These are phyloP conservation scores for Aspergillus intermedius DNA, from an alignment of 2,329 filamentous ascomycete species.

Conservation along the genomic window DNA sequence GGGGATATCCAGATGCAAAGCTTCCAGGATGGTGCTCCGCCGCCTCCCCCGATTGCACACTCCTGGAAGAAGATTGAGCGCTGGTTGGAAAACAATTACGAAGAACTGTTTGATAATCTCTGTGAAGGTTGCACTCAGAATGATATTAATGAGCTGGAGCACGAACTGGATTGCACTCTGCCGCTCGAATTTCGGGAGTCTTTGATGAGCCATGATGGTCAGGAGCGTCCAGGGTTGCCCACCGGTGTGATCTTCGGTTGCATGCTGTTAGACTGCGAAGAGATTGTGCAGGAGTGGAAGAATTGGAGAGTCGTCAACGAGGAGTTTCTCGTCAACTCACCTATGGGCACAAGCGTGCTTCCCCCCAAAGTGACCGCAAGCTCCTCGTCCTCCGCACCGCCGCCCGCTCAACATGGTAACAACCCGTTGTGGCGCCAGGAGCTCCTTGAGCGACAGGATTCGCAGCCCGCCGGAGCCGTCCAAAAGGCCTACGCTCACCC, in stretches of 20 bases:
- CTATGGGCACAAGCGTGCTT: constrained; percentile 48
- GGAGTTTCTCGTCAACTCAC: constrained; percentile 65
- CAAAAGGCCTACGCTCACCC: constrained; percentile 92
- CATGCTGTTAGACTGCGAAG: constrained; percentile 96
- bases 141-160: constrained; percentile 93
- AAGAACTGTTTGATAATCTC: constrained; percentile 87
- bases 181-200: constrained; percentile 93
- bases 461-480: constrained; percentile 75
- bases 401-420: constrained; percentile 48
- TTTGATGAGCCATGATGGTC: constrained; percentile 85
- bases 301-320: constrained; percentile 94
- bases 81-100: constrained; percentile 93
- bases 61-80: constrained; percentile 92
- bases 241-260: constrained; percentile 88
- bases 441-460: constrained; percentile 76
- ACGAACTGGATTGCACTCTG: constrained; percentile 88
- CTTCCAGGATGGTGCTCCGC: constrained; percentile 85
- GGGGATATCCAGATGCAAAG: constrained; percentile 95
- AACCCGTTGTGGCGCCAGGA: constrained; percentile 76
- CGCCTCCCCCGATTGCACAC: constrained; percentile 77
- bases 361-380: constrained; percentile 62
- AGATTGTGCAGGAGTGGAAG: constrained; percentile 95
- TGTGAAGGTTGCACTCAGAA: constrained; percentile 88
- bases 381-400: constrained; percentile 63
- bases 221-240: constrained; percentile 84